Base-by-base conservation (phyloP, 2,329 filamentous ascomycete genomes). In the Penicillium vulpinum region DNA sequence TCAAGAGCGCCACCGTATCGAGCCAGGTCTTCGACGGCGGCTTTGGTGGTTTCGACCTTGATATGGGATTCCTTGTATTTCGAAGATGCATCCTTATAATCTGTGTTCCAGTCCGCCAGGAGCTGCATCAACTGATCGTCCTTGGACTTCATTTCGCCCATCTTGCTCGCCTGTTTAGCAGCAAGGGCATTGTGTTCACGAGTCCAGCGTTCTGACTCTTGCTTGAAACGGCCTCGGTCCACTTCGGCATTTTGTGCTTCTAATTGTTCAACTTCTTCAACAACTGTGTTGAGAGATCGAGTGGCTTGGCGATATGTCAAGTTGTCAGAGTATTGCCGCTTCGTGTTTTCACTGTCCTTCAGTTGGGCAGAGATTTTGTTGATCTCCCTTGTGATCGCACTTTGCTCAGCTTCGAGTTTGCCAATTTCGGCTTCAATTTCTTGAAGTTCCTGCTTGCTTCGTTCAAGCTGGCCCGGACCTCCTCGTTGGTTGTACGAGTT, bases 41-140 rank as follows among this genome's bases (percentile, higher is more conserved):
- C 93, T 74, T 92, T 95, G 47, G 91, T 97, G 0, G 92, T 95
- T 77, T 87, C 91, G 1, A 96, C 90, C 65, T 89, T 89, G 78
- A 97, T 91, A 72, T 96, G 90, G 7, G 89, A 85, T 77, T 96
- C 88, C 65, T 91, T 91, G 77, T 92, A 97, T 65, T 90, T 88
- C 39, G 80, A 74, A 41, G 87, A 87, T 13, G 93, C 91, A 70
- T 93, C 85, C 70, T 91, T 88, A 79, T 96, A 97, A 64, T 97
- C 89, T 10, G 87, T 86, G 47, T 95, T 83, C 84, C 88, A 99
- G 66, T 96, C 91, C 11, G 83, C 78, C 26, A 91, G 75, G n/a
- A 92, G 80, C 54, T 88, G 82, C 50, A 79, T 79, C 8, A 97
- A 81, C 67, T 96, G 88, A 56, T 89, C 84, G 70, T 97, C 92